Base-by-base conservation (phyloP, 2,329 filamentous ascomycete genomes). In the Rhynchosporium graminicola region DNA sequence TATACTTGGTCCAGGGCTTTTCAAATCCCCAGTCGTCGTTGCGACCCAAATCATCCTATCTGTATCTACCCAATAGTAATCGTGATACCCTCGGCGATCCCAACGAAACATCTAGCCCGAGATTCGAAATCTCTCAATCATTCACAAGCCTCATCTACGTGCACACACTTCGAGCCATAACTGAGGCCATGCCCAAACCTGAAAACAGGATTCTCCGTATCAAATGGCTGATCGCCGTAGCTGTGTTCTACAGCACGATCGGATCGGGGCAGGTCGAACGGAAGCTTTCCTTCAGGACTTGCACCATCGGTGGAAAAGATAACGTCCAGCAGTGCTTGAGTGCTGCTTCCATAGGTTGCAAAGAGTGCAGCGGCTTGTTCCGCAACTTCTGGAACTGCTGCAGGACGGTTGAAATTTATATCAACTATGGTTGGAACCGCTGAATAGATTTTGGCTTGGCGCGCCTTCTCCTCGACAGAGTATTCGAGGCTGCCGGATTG, bases 401-500 rank as follows among this genome's bases (percentile, higher is more conserved):
- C 54, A 6, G 54, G 54, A 33, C 54, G 54, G 26, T 57, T 28
- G 2, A 57, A n/a, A 12, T 31, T 31, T 5, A 57, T 20, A 20
- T 57, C 54, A 12, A 45, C 38, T 5, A 57, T 46, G 12, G 28
- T 46, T 3, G 54, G 40, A 1, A 57, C 54, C 4, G 40, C 15
- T n/a, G 26, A 13, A 28, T 20, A 57, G 20, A 57, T 57, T 5
- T 12, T 6, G 3, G 38, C 54, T 31, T 45, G 54, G 8, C 54
- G 54, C 9, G 54, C 13, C 20, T 31, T 31, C 40, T 57, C 40
- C 7, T 3, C 3, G 3, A 26, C 10, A 1, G 26, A 4, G 13
- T 31, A 57, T 10, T 57, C 54, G 40, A 57, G 54, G 9, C 38
- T 45, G 26, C 40, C 40, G 10, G 54, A 38, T 46, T 57, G 38